These are phyloP conservation scores for Mimosa pudica DNA, from an alignment of 306 rosid species.

Conservation along the genomic window DNA sequence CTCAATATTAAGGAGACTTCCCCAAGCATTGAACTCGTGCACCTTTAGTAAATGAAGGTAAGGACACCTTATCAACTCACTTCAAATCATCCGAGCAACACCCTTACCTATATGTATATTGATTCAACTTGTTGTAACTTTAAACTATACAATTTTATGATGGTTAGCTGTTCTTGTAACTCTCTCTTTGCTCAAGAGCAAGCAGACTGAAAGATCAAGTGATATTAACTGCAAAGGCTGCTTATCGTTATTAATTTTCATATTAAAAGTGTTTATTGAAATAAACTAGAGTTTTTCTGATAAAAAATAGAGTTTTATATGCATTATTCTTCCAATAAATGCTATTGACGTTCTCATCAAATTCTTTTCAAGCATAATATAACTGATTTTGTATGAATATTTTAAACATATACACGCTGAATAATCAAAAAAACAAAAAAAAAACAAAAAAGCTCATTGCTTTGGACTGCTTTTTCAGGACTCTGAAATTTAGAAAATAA, in stretches of 20 bases:
- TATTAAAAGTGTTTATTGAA: no score
- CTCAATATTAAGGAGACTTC: no score
- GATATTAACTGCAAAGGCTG: background rate
- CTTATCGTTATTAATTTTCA: background rate
- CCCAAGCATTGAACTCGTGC: no score
- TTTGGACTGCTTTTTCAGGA: background rate
- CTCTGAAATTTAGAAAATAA: background rate
- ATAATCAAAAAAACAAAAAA: background rate
- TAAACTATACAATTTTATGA: background rate
- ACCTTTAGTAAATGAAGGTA: no score
- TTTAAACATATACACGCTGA: background rate
- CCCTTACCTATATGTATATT: background rate
- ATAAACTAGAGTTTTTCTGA: no score
- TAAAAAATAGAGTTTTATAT: background rate
- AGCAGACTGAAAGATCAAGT: background rate
- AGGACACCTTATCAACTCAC: no score
- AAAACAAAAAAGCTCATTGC: background rate
- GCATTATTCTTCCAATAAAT: background rate
- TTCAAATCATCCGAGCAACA: no score
- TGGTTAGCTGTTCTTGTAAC: background rate
- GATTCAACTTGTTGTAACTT: background rate
- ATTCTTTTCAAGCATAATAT: background rate
- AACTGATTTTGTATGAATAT: background rate
- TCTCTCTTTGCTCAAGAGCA: background rate
- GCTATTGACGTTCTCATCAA: background rate